Evolutionary conservation across 345 rosid species (phyloP).

Genomic region (Sonneratia caseolaris): DNA sequence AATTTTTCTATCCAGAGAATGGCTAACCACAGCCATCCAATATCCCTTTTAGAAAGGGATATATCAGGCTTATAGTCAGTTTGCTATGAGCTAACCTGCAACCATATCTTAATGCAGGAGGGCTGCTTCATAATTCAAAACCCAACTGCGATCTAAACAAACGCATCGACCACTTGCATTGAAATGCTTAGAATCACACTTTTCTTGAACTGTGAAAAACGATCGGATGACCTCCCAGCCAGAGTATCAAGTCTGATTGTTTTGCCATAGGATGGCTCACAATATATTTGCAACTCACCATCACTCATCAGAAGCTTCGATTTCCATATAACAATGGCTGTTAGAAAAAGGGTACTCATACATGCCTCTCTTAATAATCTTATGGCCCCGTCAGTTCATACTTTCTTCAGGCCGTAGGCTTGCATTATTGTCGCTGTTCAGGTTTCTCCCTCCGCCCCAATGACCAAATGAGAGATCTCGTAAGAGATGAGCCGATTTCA

Average conservation of each 20-base stretch:
- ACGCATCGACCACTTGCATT: background rate
- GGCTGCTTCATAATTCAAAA: background rate
- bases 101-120: background rate
- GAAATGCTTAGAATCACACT: background rate
- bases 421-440: background rate
- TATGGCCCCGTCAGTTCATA: background rate
- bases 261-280: background rate
- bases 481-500: conserved; percentile 12
- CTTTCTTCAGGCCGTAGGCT: background rate
- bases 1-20: too few relatives aligned
- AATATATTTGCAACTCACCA: conserved; percentile 1
- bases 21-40: too few relatives aligned
- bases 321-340: conserved; percentile 8
- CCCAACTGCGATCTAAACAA: background rate
- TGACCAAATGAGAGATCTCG: conserved; percentile 3
- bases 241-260: background rate
- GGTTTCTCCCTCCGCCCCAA: background rate
- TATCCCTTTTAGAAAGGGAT: too few relatives aligned
- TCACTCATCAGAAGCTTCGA: background rate
- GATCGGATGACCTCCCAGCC: background rate
- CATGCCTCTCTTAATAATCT: conserved; percentile 6
- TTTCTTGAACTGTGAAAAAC: background rate
- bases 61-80: background rate
- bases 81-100: background rate
- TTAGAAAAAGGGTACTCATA: background rate